Evolutionary conservation across 306 rosid species (phyloP), one percentile per base, ranked within the genome.

Genomic region (Vachellia pachyceras): DNA sequence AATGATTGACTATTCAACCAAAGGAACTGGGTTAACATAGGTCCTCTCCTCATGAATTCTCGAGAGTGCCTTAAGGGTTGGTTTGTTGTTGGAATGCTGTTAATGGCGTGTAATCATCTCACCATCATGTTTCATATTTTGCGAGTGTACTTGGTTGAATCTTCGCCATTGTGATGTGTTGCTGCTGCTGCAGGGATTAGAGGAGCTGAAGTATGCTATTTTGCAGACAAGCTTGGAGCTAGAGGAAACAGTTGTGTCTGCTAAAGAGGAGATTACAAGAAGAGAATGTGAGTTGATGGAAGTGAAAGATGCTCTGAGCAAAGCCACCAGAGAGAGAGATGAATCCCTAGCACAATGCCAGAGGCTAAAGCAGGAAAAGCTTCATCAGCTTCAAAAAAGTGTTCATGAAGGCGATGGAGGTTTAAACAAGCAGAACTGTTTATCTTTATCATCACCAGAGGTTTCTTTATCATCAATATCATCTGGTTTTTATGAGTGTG

Each of bases 271-370:
- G 82, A 82, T 88, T 49, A 22, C 47, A 40, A 87, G 68, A 69
- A 85, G 85, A 71, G 92, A 90, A 25, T 80, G 84, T 77, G 92
- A 88, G 47, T 65, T 87, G 52, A 17, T 85, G 17, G 76, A 58
- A 42, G 75, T 88, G 41, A 85, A 79, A 29, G 83, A 79, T 57
- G 85, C 84, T 50, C 80, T 90, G 1, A 79, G 69, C 72, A 85
- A 50, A 73, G 83, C 83, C 72, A 80, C 84, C 37, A 84, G 84
- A 77, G 92, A 90, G 78, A 85, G 83, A 88, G 88, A 88, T 80
- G 90, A 87, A 77, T 86, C 84, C 3, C 66, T 77, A 41, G 80
- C 80, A 18, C 76, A 81, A 80, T 88, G 89, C 86, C 84, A 41
- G 58, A 81, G 47, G 25, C 77, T 90, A 39, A 78, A 82, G 75